Base-by-base conservation (phyloP, 176 grass and related monocot genomes). In the Phoenix dactylifera region DNA sequence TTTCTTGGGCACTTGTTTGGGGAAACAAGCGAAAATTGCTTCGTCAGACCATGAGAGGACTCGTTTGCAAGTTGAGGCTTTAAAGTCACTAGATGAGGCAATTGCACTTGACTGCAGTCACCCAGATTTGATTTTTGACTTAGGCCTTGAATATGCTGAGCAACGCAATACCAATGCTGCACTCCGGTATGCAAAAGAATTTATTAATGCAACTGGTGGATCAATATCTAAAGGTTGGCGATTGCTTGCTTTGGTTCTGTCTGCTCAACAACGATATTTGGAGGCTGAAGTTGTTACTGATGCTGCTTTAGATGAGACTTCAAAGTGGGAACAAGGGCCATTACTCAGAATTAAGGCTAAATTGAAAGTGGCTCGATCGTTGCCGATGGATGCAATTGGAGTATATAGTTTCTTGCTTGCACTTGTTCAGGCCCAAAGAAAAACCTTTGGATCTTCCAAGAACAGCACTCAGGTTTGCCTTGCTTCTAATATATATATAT, bases 241-340 rank as follows among this genome's bases (percentile, higher is more conserved):
- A 22, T 86, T 98, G 55, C 76, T 98, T 69, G 80, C 81, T 16
- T 70, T 98, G 71, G 73, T 98, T 82, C 83, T 98, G 59, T 98
- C 87, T 17, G 87, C 87, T 59, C 88, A 92, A 69, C 76, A 85
- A 59, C 88, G 82, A 51, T 92, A 86, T 79, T 77, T 57, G 7
- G 93, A 98, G 63, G 87, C 93, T 26, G 84, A 85, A 69, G 74
- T 92, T 58, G 88, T 98, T 16, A 87, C 81, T 68, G 93, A 92
- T 88, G 93, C 93, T 20, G 87, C 93, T 63, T 65, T 98, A 64
- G 84, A 98, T 62, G 93, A 98, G 60, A 98, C 84, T 6, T 60
- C 70, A n/a, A 98, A 92, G 77, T 98, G 93, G 93, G 87, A 92
- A 24, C 93, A 98, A 80, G 93, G 93, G 3, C 67, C 84, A 24